Conservation (phyloP, 2,329 filamentous ascomycete genomes). For the Pseudopithomyces chartarum region DNA sequence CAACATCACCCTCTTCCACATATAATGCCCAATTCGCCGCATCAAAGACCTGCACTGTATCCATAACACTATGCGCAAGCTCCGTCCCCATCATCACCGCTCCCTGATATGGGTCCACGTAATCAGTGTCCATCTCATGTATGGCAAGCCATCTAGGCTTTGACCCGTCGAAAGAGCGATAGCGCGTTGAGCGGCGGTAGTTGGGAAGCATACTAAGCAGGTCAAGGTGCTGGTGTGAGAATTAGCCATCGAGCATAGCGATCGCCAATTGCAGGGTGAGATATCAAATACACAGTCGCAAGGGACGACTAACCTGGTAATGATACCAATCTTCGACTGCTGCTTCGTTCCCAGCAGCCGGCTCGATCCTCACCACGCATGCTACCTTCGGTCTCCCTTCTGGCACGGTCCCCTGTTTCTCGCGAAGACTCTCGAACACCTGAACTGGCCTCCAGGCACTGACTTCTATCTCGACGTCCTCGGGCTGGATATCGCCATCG, state of each 20-base stretch:
- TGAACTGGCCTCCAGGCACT: slow-evolving; percentile 9
- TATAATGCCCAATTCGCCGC: slow-evolving; percentile 2
- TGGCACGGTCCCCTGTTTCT: slow-evolving; percentile 6
- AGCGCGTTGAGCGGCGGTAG: slow-evolving; percentile 19
- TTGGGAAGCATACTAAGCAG: slow-evolving; percentile 17
- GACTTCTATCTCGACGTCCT: slow-evolving; percentile 10
- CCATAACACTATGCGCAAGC: slow-evolving; percentile 14
- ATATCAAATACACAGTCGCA: not conserved
- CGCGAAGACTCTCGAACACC: slow-evolving; percentile 7
- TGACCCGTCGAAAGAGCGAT: slow-evolving; percentile 10
- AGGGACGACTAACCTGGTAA: slow-evolving; percentile 7
- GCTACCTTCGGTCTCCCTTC: slow-evolving; percentile 6
- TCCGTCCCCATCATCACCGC: slow-evolving; percentile 12
- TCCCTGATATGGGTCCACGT: slow-evolving; percentile 7
- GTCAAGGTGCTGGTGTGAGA: slow-evolving; percentile 15
- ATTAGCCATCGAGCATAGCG: not conserved
- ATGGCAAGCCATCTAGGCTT: slow-evolving; percentile 12
- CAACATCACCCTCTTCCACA: slow-evolving; percentile 10
- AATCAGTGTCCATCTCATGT: slow-evolving; percentile 13
- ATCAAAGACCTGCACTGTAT: slow-evolving; percentile 11
- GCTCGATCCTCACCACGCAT: slow-evolving; percentile 8
- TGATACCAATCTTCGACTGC: slow-evolving; percentile 14
- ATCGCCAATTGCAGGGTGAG: no score
- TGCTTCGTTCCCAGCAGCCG: slow-evolving; percentile 2
- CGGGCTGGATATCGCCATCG: no score